phyloP scores from a whole-genome alignment of 352 stramenopile species.

The Phytophthora meadii region DNA sequence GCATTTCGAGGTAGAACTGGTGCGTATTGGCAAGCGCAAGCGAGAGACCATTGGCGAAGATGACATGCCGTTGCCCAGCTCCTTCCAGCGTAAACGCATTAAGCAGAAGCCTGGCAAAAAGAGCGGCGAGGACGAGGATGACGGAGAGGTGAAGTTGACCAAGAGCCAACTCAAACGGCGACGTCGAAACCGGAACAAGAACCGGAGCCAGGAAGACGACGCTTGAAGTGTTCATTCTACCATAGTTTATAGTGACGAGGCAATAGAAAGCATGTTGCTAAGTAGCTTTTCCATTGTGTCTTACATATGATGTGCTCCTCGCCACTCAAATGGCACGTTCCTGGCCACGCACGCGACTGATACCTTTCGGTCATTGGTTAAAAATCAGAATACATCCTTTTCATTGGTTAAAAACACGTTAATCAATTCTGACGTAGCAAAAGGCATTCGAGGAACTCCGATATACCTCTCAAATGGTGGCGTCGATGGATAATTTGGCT shows the following conservation, averaged over 20 bases:
- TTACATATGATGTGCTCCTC: slow-evolving; percentile 12
- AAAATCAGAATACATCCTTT: slow-evolving; percentile 5
- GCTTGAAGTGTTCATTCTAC: slow-evolving; percentile 18
- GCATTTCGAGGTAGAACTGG: slow-evolving; percentile 81
- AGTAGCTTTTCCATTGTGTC: neutral
- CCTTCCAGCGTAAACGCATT: slow-evolving; percentile 76
- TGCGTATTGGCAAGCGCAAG: slow-evolving; percentile 81
- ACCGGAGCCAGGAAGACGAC: slow-evolving; percentile 19
- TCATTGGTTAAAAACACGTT: slow-evolving; percentile 31
- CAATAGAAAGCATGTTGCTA: neutral
- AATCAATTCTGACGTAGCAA: slow-evolving; percentile 23
- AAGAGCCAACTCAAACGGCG: slow-evolving; percentile 49
- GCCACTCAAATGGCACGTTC: slow-evolving; percentile 43
- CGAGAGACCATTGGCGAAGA: slow-evolving; percentile 61
- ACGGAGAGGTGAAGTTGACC: slow-evolving; percentile 31
- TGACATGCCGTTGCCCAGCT: slow-evolving; percentile 72
- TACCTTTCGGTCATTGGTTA: slow-evolving; percentile 14
- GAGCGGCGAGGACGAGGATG: slow-evolving; percentile 20
- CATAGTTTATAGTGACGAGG: slow-evolving; percentile 25
- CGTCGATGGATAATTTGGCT: slow-evolving; percentile 34
- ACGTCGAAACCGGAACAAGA: slow-evolving; percentile 54
- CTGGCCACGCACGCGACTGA: slow-evolving; percentile 24
- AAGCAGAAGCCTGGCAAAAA: slow-evolving; percentile 45
- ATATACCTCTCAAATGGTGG: slow-evolving; percentile 32
- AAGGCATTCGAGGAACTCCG: slow-evolving; percentile 6